A percentile compares a stretch with the other conserved stretches of the same genome.
Conservation (phyloP, 148 eudicot genomes). For the Rhododendron simsii region DNA sequence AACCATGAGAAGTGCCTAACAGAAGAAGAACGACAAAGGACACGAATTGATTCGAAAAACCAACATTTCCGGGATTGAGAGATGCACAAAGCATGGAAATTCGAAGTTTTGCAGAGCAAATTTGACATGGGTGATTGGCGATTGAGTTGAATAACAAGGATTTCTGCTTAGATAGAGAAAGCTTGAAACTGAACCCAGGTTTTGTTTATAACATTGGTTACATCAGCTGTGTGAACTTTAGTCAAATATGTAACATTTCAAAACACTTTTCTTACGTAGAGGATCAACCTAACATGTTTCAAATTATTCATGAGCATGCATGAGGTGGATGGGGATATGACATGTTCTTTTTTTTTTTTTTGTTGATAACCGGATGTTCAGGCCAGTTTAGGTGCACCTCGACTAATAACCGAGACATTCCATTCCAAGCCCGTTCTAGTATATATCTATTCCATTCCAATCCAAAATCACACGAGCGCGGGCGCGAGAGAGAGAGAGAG, state of each 20-base stretch:
- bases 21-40: background rate
- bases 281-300: slow-evolving; percentile 10
- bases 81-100: slow-evolving; percentile 18
- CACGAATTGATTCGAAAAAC: background rate
- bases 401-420: background rate
- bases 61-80: background rate
- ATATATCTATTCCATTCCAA: background rate
- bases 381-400: too few species aligned
- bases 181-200: background rate
- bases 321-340: background rate
- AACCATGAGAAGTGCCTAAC: background rate
- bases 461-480: background rate
- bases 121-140: slow-evolving; percentile 16
- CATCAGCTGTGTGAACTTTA: background rate
- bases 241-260: slow-evolving; percentile 5
- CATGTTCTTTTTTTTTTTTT: too few species aligned
- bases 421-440: background rate
- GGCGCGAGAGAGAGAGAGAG: background rate
- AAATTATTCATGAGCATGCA: slow-evolving; percentile 16
- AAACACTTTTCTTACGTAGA: slow-evolving; percentile 4
- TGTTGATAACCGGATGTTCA: too few species aligned
- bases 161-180: background rate
- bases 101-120: background rate
- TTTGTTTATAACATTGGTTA: background rate
- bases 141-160: background rate